These are phyloP conservation scores for Trichaptum fuscoviolaceum DNA, from an alignment of 768 basidiomycete genomes.

Conservation along the genomic window DNA sequence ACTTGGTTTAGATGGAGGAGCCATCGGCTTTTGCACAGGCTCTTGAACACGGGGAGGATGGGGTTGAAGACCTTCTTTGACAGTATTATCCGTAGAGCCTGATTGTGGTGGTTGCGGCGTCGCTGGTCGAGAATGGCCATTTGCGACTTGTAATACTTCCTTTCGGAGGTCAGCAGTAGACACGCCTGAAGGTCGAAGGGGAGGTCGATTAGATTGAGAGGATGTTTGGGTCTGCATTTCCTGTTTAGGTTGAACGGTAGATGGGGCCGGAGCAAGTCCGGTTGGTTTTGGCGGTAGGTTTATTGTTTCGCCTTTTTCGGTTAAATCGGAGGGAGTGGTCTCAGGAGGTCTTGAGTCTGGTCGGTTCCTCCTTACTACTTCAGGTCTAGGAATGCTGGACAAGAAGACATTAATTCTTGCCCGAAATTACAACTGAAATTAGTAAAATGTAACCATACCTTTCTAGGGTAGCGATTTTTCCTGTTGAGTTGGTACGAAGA, in stretches of 20 bases:
- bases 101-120: background rate
- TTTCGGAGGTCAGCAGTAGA: background rate
- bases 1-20: conserved; percentile 72
- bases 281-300: background rate
- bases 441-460: conserved; percentile 39
- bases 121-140: background rate
- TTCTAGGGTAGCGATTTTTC: conserved; percentile 48
- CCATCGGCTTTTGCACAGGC: conserved; percentile 45
- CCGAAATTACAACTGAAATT: background rate
- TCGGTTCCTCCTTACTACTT: conserved; percentile 62
- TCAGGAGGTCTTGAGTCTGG: conserved; percentile 28
- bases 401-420: background rate
- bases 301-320: background rate
- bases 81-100: background rate
- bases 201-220: background rate
- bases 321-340: background rate
- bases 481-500: conserved; percentile 33
- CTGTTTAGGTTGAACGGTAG: background rate
- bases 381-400: conserved; percentile 72
- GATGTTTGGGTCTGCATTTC: background rate
- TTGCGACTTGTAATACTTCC: background rate
- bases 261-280: background rate
- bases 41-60: background rate
- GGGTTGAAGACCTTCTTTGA: background rate
- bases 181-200: background rate